Evolutionary conservation across 495 filamentous ascomycete genomes (phyloP), one percentile per base, ranked within the genome.

Genomic region (Neurospora sp.): DNA sequence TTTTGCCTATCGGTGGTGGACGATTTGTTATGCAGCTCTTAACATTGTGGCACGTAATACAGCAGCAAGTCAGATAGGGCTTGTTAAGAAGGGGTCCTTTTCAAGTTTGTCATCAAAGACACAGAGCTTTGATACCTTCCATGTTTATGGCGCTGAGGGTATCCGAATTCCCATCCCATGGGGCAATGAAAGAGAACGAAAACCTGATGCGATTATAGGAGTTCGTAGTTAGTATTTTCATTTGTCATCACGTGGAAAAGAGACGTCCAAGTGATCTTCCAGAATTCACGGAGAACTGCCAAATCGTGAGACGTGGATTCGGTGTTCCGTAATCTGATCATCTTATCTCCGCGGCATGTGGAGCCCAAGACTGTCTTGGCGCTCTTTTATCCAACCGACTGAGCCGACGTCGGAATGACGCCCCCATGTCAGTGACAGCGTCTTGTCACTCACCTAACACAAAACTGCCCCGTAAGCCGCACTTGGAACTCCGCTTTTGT

Each of bases 341-440:
- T 81, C 80, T 81, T 79, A 81, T 81, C 80, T 79, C 78, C 79
- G 77, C 77, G 71, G 71, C 10, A 27, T 70, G 74, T 76, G 73
- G 76, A 69, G 39, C 41, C 16, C 69, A 39, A 12, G 6, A 4
- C 54, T 62, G 23, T 62, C 54, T 62, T 62, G 54, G 54, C 54
- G 2, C 12, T 62, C 14, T 62, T 23, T 35, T n/a, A 5, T 37
- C 18, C 37, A 72, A 44, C 76, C 74, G 69, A 70, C 73, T n/a
- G 5, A 76, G 72, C 78, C 78, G 79, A 77, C 76, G 72, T 81
- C 79, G 79, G 79, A 69, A 79, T 77, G 78, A 80, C 75, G 74
- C 71, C 46, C 16, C n/a, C 31, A 31, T 42, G 70, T 35, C 12
- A 62, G 54, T 35, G 14, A 62, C 54, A 62, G 54, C 54, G 54